phyloP scores from a whole-genome alignment of 208 protist genomes.

The Crithidia thermophila region DNA sequence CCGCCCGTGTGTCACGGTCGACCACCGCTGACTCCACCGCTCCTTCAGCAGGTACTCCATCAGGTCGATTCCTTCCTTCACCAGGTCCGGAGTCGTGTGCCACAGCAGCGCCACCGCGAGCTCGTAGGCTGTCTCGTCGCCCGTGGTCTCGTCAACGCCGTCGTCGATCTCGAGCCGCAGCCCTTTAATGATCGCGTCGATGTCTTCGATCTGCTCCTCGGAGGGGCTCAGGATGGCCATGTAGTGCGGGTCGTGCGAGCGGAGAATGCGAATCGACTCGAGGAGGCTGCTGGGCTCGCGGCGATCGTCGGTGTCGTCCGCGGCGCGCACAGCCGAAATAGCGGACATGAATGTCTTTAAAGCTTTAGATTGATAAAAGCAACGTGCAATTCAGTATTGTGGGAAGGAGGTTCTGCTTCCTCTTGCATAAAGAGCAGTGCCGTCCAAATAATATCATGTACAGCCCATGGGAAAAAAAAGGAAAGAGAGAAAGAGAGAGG shows the following conservation, averaged over 20 bases:
- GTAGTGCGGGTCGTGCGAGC: slow-evolving; percentile 36
- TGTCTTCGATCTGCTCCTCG: slow-evolving; percentile 46
- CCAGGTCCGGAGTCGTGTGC: slow-evolving; percentile 48
- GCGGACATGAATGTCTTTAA: too few species aligned
- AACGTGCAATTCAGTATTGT: too few species aligned
- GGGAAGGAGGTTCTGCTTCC: too few species aligned
- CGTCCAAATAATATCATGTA: too few species aligned
- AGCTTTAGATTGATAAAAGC: too few species aligned
- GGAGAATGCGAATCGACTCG: slow-evolving; percentile 23
- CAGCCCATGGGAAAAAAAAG: neutral
- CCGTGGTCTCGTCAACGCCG: slow-evolving; percentile 27
- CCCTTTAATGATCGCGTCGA: slow-evolving; percentile 47
- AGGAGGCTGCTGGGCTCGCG: slow-evolving; percentile 11
- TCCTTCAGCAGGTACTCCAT: slow-evolving; percentile 69
- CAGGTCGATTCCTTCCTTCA: slow-evolving; percentile 69
- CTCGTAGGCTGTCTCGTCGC: slow-evolving; percentile 49
- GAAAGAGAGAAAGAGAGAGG: neutral
- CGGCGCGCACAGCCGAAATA: too few species aligned
- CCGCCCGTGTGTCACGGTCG: slow-evolving; percentile 8
- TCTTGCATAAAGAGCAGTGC: too few species aligned
- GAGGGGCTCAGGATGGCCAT: slow-evolving; percentile 50
- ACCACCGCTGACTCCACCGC: slow-evolving; percentile 55
- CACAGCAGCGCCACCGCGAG: slow-evolving; percentile 68
- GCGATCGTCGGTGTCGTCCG: neutral
- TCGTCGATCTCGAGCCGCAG: slow-evolving; percentile 40